Percentiles rank a stretch among this genome's conserved stretches.
phyloP scores from a whole-genome alignment of 2,329 filamentous ascomycete genomes.

The Fusarium anguioides region DNA sequence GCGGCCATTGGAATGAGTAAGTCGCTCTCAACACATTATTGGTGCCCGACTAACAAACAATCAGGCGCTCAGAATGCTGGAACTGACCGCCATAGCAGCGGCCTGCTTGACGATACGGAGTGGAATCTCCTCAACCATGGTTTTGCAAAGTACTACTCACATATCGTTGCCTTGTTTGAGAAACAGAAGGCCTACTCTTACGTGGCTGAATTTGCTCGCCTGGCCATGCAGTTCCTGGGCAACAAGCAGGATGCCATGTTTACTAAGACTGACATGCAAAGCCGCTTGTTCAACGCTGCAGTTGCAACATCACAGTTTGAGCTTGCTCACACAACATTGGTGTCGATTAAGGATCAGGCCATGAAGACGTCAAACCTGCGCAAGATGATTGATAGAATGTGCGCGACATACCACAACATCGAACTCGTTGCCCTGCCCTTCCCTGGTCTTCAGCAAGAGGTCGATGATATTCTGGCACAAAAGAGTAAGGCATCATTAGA shows the following conservation, averaged over 20 bases:
- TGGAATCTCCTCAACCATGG: slow-evolving; percentile 77
- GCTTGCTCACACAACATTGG: slow-evolving; percentile 82
- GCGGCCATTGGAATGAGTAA: slow-evolving; percentile 85
- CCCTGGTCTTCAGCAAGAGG: slow-evolving; percentile 77
- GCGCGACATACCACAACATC: slow-evolving; percentile 71
- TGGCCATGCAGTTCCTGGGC: slow-evolving; percentile 74
- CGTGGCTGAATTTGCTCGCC: slow-evolving; percentile 83
- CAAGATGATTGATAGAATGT: slow-evolving; percentile 76
- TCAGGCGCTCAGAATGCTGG: slow-evolving; percentile 60
- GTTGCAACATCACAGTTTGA: slow-evolving; percentile 83
- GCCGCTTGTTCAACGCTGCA: slow-evolving; percentile 84
- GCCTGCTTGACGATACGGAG: slow-evolving; percentile 81
- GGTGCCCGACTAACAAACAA: slow-evolving; percentile 42
- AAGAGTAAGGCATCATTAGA: slow-evolving; percentile 77
- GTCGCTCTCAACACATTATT: slow-evolving; percentile 49
- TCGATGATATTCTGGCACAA: slow-evolving; percentile 81
- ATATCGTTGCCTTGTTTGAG: slow-evolving; percentile 86
- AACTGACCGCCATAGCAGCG: slow-evolving; percentile 66
- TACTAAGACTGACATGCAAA: slow-evolving; percentile 77
- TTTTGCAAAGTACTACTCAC: slow-evolving; percentile 84
- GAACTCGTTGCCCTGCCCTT: slow-evolving; percentile 83
- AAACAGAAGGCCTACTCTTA: slow-evolving; percentile 79
- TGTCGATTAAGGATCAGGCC: slow-evolving; percentile 76
- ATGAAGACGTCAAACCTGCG: slow-evolving; percentile 78
- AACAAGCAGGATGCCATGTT: slow-evolving; percentile 49